Conservation (phyloP, 768 basidiomycete genomes). For the Tulasnella sp. region DNA sequence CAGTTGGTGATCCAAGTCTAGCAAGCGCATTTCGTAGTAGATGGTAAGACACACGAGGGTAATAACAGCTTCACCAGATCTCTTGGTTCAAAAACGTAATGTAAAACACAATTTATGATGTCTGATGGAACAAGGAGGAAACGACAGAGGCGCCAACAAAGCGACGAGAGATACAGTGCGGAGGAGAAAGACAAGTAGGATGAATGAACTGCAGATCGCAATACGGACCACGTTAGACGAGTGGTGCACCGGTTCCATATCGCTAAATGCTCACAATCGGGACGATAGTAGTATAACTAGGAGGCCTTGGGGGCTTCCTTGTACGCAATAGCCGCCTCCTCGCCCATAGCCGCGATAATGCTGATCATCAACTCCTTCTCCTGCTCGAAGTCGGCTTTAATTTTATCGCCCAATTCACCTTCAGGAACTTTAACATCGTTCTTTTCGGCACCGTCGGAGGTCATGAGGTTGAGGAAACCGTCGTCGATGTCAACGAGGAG, state of each 20-base stretch:
- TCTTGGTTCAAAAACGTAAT: neutral
- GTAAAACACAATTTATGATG: neutral
- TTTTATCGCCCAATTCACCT: constrained; percentile 64
- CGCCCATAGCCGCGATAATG: constrained; percentile 81
- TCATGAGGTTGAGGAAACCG: constrained; percentile 92
- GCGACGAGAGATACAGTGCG: neutral
- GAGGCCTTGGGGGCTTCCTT: constrained; percentile 79
- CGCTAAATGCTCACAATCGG: neutral
- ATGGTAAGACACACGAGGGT: too few relatives aligned
- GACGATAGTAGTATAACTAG: neutral
- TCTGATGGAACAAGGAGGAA: neutral
- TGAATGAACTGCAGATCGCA: neutral
- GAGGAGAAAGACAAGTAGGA: neutral
- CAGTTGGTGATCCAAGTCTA: too few relatives aligned
- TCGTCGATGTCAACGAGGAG: constrained; percentile 90
- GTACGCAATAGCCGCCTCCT: constrained; percentile 82
- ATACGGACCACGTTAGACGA: neutral
- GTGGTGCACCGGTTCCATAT: neutral
- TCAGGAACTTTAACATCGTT: constrained; percentile 96
- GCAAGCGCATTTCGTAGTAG: too few relatives aligned
- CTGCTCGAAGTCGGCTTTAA: constrained; percentile 61
- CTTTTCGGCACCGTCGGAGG: constrained; percentile 65
- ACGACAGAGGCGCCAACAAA: neutral
- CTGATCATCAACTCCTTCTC: constrained; percentile 87
- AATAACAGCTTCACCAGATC: too few relatives aligned